Percentiles rank a stretch among this genome's conserved stretches.
These are phyloP conservation scores for Adansonia digitata DNA, from an alignment of 345 rosid genomes.

Conservation along the genomic window DNA sequence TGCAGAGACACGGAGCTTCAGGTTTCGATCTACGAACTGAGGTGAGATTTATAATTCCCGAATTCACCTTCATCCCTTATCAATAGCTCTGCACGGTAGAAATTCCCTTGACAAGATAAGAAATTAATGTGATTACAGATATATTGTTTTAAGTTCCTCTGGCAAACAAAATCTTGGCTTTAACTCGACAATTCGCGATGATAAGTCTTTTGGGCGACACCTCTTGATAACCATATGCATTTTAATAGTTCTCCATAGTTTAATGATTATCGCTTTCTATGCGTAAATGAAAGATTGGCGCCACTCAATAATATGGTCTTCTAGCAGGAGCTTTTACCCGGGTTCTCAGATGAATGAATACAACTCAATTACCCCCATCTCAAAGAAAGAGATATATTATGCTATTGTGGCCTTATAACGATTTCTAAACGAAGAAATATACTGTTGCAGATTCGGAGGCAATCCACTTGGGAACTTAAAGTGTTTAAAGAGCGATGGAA, in stretches of 20 bases:
- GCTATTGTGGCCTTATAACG: not conserved
- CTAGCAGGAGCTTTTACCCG: not conserved
- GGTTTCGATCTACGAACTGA: constrained; percentile 46
- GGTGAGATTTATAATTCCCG: constrained; percentile 39
- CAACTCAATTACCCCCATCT: too few species aligned
- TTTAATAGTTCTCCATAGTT: not conserved
- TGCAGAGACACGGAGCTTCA: constrained; percentile 35
- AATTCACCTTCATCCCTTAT: not conserved
- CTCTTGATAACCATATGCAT: not conserved
- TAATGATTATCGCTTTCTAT: not conserved
- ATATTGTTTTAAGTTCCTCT: not conserved
- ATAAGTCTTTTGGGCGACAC: not conserved
- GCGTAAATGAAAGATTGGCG: not conserved
- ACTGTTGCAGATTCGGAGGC: constrained; percentile 71
- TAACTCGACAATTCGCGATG: not conserved
- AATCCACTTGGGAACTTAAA: constrained; percentile 82
- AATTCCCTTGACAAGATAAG: not conserved
- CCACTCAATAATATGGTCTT: not conserved
- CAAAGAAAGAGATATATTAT: too few species aligned
- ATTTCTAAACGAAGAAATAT: not conserved
- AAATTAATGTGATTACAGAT: not conserved
- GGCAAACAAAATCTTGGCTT: not conserved
- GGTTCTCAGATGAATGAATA: not conserved
- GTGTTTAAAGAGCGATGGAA: constrained; percentile 76
- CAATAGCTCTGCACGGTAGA: not conserved